Evolutionary conservation across 139 green algal species (phyloP).

Genomic region (Volvox reticuliferus): DNA sequence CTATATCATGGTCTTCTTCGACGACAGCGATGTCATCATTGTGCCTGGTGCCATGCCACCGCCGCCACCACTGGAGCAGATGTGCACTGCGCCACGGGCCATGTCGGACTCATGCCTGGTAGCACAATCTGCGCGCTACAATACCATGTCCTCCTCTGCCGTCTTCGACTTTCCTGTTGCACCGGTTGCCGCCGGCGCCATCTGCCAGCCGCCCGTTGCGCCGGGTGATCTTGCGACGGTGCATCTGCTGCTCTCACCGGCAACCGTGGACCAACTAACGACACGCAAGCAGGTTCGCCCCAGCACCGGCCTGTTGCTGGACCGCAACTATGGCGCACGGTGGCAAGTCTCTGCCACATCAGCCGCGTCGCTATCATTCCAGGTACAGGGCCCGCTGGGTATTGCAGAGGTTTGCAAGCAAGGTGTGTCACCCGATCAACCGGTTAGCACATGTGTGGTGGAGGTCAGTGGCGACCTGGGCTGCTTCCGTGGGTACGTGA

Average conservation of each 20-base stretch:
- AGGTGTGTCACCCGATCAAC: constrained; percentile 33
- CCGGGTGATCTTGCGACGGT: neutral
- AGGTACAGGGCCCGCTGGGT: constrained; percentile 20
- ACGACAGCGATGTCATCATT: constrained; percentile 36
- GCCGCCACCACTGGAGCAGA: neutral
- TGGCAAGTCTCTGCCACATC: constrained; percentile 9
- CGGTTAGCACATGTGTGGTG: constrained; percentile 26
- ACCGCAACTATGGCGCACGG: constrained; percentile 19
- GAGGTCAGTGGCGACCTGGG: constrained; percentile 25
- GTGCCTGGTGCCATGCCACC: neutral
- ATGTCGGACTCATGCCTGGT: constrained; percentile 41
- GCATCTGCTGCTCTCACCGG: constrained; percentile 1
- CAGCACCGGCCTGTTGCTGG: neutral
- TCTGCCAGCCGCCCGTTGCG: neutral
- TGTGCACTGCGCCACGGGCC: constrained; percentile 7
- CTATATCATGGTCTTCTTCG: constrained; percentile 51
- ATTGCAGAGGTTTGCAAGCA: constrained; percentile 44
- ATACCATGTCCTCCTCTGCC: neutral
- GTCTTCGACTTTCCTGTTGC: neutral
- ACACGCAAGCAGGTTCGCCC: neutral
- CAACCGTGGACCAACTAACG: constrained; percentile 29
- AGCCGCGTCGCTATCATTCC: neutral
- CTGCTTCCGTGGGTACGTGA: constrained; percentile 43
- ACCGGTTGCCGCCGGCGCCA: neutral
- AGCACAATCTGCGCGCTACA: constrained; percentile 20